phyloP scores from a whole-genome alignment of 78 protist species.

The Dictyostelium firmibasis region DNA sequence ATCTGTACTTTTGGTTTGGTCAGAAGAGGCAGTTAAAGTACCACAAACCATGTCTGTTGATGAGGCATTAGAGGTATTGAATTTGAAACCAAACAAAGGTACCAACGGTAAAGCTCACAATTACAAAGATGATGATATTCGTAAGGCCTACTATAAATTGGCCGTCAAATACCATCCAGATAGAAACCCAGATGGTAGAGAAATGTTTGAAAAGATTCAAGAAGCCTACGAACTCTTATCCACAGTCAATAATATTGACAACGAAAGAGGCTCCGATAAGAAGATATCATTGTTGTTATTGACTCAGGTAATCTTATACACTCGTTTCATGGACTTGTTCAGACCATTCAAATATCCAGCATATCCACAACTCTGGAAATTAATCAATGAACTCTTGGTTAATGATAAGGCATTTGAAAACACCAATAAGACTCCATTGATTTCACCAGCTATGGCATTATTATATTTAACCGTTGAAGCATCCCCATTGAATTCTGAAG shows the following conservation, averaged over 20 bases:
- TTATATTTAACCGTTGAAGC: slow-evolving; percentile 84
- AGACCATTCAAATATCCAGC: slow-evolving; percentile 92
- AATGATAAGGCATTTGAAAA: slow-evolving; percentile 51
- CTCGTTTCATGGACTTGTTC: slow-evolving; percentile 72
- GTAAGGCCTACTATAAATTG: slow-evolving; percentile 89
- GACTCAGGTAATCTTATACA: slow-evolving; percentile 87
- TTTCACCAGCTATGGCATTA: slow-evolving; percentile 82
- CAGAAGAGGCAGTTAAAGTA: slow-evolving; percentile 71
- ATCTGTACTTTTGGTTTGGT: slow-evolving; percentile 66
- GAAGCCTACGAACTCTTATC: slow-evolving; percentile 84
- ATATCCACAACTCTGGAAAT: slow-evolving; percentile 80
- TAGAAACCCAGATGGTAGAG: slow-evolving; percentile 90
- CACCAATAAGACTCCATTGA: slow-evolving; percentile 52
- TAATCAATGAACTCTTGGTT: slow-evolving; percentile 36
- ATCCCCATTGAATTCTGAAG: slow-evolving; percentile 89
- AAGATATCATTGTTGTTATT: slow-evolving; percentile 77
- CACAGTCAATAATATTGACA: slow-evolving; percentile 92
- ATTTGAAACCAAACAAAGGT: slow-evolving; percentile 58
- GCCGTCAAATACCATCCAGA: slow-evolving; percentile 98
- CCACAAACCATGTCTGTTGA: slow-evolving; percentile 52
- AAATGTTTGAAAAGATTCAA: slow-evolving; percentile 86
- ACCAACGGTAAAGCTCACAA: slow-evolving; percentile 42
- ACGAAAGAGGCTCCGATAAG: slow-evolving; percentile 86
- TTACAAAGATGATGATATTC: slow-evolving; percentile 56
- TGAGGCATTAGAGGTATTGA: slow-evolving; percentile 53